Evolutionary conservation across 2,329 filamentous ascomycete genomes (phyloP), one percentile per base, ranked within the genome.

Genomic region (Claviceps humidiphila): DNA sequence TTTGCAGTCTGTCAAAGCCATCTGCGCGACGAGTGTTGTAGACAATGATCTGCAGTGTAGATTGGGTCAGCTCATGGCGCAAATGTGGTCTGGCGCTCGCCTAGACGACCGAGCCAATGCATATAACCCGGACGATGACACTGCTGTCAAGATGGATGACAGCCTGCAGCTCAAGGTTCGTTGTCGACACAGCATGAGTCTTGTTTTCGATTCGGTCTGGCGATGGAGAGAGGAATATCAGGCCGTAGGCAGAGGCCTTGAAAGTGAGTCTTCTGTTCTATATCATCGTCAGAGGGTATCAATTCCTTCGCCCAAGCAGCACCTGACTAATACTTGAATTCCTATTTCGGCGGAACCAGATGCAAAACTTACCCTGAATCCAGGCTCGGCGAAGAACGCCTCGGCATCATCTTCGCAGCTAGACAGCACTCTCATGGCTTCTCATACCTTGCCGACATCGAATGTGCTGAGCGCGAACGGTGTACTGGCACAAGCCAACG

Each of bases 131-230:
- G 71, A 75, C 51, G 77, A 80, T 55, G 66, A 71, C 43, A 64
- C 69, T 2, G 70, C 75, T 17, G 69, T 72, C 44, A 67, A 74
- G 40, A 72, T 84, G 43, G 85, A 89, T 59, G 83, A 87, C 58
- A 85, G 77, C 55, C 70, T 91, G 44, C 84, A 89, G 63, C 76
- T 93, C 48, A 88, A 89, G 63, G 85, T 91, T n/a, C 80, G 87
- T 49, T 89, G 85, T 60, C 76, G 87, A 24, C 87, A 89, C 73
- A 90, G 86, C 66, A 88, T 91, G 82, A 89, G 85, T 64, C 76
- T 90, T 14, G 82, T 93, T 1, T 91, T 87, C 61, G 87, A 93
- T 67, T 87, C 84, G 13, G 86, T 89, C 49, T 91, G 87, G 87
- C 78, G 87, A 56, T 93, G 87, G 87, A 78, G 87, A 58, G 84